Evolutionary conservation across 805 yeast genomes (phyloP).

Genomic region (Yamadazyma laniorum): DNA sequence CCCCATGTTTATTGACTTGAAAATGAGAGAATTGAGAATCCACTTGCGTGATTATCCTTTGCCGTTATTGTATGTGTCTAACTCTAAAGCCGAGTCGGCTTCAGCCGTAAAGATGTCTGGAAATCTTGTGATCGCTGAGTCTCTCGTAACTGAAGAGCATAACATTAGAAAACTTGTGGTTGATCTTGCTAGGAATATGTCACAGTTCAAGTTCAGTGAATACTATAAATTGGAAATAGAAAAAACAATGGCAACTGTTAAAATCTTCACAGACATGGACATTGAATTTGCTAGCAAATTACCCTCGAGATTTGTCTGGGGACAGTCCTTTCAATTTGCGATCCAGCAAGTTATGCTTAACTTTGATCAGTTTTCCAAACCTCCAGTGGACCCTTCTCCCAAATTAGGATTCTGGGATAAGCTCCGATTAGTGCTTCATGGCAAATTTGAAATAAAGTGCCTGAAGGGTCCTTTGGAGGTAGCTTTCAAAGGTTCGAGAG

Average conservation of each 20-base stretch:
- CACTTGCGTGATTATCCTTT: constrained; percentile 85
- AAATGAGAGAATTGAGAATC: constrained; percentile 59
- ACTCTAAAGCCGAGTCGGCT: constrained; percentile 17
- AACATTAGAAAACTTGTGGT: constrained; percentile 64
- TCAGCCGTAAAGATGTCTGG: constrained; percentile 47
- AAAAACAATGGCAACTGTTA: constrained; percentile 73
- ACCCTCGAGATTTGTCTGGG: constrained; percentile 78
- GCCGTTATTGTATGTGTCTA: constrained; percentile 75
- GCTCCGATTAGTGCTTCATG: constrained; percentile 72
- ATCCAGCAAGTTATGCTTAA: constrained; percentile 75
- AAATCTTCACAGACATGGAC: constrained; percentile 61
- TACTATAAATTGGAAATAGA: constrained; percentile 63
- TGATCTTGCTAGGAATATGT: constrained; percentile 7
- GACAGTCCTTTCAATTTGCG: constrained; percentile 79
- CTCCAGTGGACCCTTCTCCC: constrained; percentile 83
- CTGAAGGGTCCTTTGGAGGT: constrained; percentile 41
- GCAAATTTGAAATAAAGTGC: constrained; percentile 49
- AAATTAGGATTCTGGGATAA: constrained; percentile 95
- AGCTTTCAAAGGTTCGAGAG: constrained; percentile 68
- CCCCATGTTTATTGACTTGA: constrained; percentile 60
- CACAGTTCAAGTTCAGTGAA: constrained; percentile 7
- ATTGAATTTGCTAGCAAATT: constrained; percentile 52
- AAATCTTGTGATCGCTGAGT: constrained; percentile 68
- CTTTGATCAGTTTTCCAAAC: constrained; percentile 82
- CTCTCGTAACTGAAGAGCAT: constrained; percentile 46